phyloP scores from a whole-genome alignment of 192 early-diverging fungal species.

The Gryganskiella cystojenkinii region DNA sequence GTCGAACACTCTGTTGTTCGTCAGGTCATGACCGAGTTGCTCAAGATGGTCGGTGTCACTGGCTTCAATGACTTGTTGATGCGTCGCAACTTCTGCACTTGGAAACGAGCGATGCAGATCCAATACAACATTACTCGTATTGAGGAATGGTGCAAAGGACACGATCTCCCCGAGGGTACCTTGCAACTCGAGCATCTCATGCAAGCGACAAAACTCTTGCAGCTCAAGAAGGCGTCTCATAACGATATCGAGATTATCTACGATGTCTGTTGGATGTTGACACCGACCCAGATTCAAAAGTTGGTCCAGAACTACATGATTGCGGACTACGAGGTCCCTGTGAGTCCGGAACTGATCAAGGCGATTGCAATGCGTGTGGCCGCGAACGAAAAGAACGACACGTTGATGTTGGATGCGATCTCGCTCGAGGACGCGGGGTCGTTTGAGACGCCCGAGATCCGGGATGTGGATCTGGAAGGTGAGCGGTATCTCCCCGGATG shows the following conservation, averaged over 20 bases:
- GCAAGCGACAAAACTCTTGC: constrained; percentile 97
- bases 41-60: constrained; percentile 95
- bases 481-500: constrained; percentile 62
- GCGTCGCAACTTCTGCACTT: constrained; percentile 98
- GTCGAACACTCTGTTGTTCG: constrained; percentile 92
- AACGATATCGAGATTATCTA: constrained; percentile 97
- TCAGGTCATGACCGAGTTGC: constrained; percentile 95
- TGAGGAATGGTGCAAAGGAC: constrained; percentile 99
- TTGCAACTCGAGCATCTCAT: constrained; percentile 94
- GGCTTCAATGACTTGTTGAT: constrained; percentile 99
- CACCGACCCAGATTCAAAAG: constrained; percentile 98
- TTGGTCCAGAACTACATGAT: constrained; percentile 94
- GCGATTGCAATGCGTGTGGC: constrained; percentile 87
- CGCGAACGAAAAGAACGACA: constrained; percentile 90
- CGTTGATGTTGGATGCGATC: constrained; percentile 88
- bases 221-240: constrained; percentile 89
- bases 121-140: constrained; percentile 98
- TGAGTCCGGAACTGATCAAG: constrained; percentile 89
- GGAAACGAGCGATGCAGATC: constrained; percentile 99
- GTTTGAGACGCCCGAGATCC: constrained; percentile 65
- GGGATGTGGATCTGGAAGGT: constrained; percentile 48
- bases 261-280: constrained; percentile 97
- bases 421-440: constrained; percentile 70
- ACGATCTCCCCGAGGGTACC: constrained; percentile 89
- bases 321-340: constrained; percentile 92